phyloP scores from a whole-genome alignment of 2,329 filamentous ascomycete species.

The Cladophialophora chaetospira region DNA sequence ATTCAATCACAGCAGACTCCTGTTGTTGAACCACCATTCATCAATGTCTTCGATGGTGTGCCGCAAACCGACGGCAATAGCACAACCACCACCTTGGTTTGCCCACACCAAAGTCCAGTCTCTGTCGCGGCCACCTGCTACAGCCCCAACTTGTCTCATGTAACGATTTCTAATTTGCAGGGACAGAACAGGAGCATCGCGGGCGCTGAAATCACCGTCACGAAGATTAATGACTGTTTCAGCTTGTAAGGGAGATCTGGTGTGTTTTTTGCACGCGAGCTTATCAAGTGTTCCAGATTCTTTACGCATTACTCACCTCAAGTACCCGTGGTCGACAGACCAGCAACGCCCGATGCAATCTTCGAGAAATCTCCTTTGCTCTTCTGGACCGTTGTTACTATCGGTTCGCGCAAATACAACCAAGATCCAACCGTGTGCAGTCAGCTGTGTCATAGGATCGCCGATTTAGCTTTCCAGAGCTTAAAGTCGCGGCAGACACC shows the following conservation, averaged over 20 bases:
- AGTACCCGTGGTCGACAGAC: conserved; percentile 60
- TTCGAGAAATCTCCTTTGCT: conserved; percentile 60
- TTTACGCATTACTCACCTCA: conserved; percentile 65
- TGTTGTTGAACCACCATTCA: too few species aligned
- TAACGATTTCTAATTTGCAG: neutral
- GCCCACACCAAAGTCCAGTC: too few species aligned
- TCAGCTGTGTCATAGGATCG: conserved; percentile 39
- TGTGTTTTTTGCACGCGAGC: neutral
- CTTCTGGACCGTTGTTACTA: conserved; percentile 66
- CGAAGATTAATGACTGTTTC: conserved; percentile 13
- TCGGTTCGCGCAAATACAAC: conserved; percentile 61
- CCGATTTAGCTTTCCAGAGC: conserved; percentile 5
- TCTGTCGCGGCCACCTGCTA: too few species aligned
- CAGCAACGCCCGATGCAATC: conserved; percentile 56
- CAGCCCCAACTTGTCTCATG: too few species aligned
- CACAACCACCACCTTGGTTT: too few species aligned
- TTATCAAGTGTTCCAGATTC: conserved; percentile 48
- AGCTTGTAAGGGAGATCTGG: conserved; percentile 1
- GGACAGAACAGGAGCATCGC: neutral
- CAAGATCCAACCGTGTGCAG: conserved; percentile 56
- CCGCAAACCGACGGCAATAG: too few species aligned
- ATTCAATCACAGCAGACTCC: neutral
- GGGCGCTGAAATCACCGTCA: neutral
- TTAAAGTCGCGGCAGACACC: neutral
- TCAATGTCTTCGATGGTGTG: too few species aligned